phyloP scores from a whole-genome alignment of 352 stramenopile species.

The Hyphochytrium catenoides region DNA sequence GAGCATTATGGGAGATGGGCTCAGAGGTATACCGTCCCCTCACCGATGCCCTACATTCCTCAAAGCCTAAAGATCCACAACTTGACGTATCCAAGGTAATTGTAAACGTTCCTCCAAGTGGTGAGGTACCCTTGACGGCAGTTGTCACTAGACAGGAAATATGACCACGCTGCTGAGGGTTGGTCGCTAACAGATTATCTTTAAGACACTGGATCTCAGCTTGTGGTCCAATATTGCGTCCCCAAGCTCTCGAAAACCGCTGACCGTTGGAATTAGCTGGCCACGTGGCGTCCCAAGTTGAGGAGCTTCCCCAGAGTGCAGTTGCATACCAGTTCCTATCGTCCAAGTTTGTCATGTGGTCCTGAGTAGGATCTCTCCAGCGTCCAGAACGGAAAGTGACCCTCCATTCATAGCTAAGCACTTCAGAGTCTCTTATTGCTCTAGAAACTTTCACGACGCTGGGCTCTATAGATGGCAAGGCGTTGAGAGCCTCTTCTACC shows the following conservation, averaged over 20 bases:
- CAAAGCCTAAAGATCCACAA: too few species aligned
- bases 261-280: too few species aligned
- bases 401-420: conserved; percentile 60
- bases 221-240: conserved; percentile 81
- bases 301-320: conserved; percentile 68
- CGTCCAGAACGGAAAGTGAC: conserved; percentile 79
- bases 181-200: conserved; percentile 27
- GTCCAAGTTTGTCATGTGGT: conserved; percentile 47
- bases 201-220: conserved; percentile 11
- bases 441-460: conserved; percentile 64
- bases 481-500: conserved; percentile 72
- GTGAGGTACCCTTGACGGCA: conserved; percentile 30
- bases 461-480: conserved; percentile 68
- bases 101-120: conserved; percentile 71
- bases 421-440: too few species aligned
- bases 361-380: conserved; percentile 71
- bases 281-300: conserved; percentile 70
- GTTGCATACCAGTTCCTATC: too few species aligned
- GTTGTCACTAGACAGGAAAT: conserved; percentile 37
- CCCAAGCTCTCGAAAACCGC: conserved; percentile 92
- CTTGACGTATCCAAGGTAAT: conserved; percentile 56
- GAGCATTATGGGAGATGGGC: conserved; percentile 75
- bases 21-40: too few species aligned
- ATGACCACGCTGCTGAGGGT: conserved; percentile 28
- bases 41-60: too few species aligned